phyloP scores from a whole-genome alignment of 352 stramenopile species.

The Phytophthora brassicae region DNA sequence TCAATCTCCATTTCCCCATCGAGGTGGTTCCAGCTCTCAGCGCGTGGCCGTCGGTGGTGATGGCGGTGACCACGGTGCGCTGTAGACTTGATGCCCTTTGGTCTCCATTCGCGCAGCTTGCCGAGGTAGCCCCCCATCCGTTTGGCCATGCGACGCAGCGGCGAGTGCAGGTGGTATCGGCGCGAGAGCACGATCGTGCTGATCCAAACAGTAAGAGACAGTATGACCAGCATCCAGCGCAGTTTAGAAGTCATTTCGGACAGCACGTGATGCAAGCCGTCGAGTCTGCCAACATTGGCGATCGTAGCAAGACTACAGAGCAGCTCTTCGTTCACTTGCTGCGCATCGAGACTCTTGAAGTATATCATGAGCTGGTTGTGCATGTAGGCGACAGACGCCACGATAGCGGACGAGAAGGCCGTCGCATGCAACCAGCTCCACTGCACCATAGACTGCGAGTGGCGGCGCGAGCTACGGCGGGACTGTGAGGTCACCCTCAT shows the following conservation, averaged over 20 bases:
- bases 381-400: conserved; percentile 72
- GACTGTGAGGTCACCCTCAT: conserved; percentile 11
- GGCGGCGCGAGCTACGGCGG: conserved; percentile 18
- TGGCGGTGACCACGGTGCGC: conserved; percentile 10
- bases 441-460: conserved; percentile 34
- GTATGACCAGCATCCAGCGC: conserved; percentile 46
- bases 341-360: conserved; percentile 38
- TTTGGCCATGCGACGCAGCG: conserved; percentile 38
- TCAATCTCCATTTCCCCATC: conserved; percentile 57
- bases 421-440: conserved; percentile 81
- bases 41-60: conserved; percentile 4
- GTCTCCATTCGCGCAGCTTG: conserved; percentile 26
- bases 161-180: conserved; percentile 48
- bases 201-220: conserved; percentile 48
- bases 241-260: conserved; percentile 36
- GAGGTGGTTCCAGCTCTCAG: conserved; percentile 20
- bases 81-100: conserved; percentile 11
- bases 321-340: conserved; percentile 39
- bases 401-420: conserved; percentile 64
- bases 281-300: conserved; percentile 27
- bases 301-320: conserved; percentile 36
- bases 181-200: conserved; percentile 48
- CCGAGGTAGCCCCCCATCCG: conserved; percentile 21
- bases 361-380: conserved; percentile 52
- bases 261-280: conserved; percentile 36